These are phyloP conservation scores for Cladophialophora carrionii DNA, from an alignment of 2,329 filamentous ascomycete genomes.

Conservation along the genomic window DNA sequence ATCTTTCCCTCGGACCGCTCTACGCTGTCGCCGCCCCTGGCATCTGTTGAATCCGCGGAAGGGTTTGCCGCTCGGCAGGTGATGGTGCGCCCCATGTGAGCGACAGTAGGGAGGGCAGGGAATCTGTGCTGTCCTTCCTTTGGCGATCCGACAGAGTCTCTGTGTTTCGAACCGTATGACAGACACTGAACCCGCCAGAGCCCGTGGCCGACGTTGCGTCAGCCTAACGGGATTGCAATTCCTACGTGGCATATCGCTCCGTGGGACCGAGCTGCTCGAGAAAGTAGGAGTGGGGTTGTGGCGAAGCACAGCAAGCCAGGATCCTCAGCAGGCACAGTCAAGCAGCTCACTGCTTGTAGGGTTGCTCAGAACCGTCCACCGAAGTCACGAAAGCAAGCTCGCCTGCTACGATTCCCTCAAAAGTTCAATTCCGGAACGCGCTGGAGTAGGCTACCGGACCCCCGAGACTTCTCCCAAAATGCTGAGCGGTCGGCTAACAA, in stretches of 20 bases:
- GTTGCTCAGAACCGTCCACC: neutral
- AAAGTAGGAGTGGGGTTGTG: neutral
- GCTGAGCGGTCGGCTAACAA: neutral
- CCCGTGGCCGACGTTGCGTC: neutral
- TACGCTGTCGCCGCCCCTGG: neutral
- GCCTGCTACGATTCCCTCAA: neutral
- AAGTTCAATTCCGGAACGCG: neutral
- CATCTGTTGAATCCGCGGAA: neutral
- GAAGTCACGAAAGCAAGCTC: neutral
- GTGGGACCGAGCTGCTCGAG: neutral
- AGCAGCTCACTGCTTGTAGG: neutral
- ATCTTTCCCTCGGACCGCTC: neutral
- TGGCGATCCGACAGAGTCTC: neutral
- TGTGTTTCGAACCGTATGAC: neutral
- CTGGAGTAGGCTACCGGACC: neutral
- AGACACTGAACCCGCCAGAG: neutral
- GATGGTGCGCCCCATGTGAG: neutral
- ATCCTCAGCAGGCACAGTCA: neutral
- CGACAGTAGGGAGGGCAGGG: neutral
- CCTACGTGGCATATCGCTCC: neutral
- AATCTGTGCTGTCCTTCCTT: neutral
- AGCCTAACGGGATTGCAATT: slow-evolving; percentile 5
- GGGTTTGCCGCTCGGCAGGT: neutral
- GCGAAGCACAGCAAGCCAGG: neutral
- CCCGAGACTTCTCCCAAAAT: neutral